Evolutionary conservation across 257 asterid genomes (phyloP), one percentile per base, ranked within the genome.

Genomic region (Jacaranda copaia): DNA sequence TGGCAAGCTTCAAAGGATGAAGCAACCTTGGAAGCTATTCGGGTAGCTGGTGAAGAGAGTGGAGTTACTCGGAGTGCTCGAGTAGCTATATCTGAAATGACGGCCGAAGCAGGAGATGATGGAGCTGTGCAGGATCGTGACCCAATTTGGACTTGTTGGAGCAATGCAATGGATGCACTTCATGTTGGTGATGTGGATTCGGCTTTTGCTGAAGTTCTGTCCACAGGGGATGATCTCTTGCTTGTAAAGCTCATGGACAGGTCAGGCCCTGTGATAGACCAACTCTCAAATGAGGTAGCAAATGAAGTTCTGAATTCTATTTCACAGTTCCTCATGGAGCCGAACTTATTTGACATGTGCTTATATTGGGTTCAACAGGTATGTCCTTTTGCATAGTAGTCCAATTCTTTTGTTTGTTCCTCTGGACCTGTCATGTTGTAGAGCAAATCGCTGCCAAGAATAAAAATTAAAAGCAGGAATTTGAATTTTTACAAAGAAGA

Each of bases 1-100:
- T 93, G 99, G 99, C 97, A 93, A 88, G 99, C 99, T 84, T 96
- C 99, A 35, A 93, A 93, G 82, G 99, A 96, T 68, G 99, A 96
- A 84, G 97, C 98, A 42, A 96, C 99, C 36, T 79, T 96, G 83
- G 98, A 93, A 90, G 99, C 99, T 43, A 96, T 96, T 55, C 86
- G 99, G 39, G 97, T 90, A 70, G 99, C 97, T 75, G 98, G 98
- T 35, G 99, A 96, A 38, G 99, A 96, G 57, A 90, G 84, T 82
- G 96, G 92, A 79, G 83, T 80, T 77, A 72, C 88, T 77, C 87
- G 97, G 76, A 84, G 84, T 84, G 90, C 93, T 45, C 89, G 96
- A 68, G 97, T 93, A 13, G 94, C 96, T 45, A 87, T 93, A 62
- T 97, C 97, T 59, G 97, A 96, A 82, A 85, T 85, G 92, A 85